Base-by-base conservation (phyloP, 495 filamentous ascomycete genomes). In the Penicillium coffeae region DNA sequence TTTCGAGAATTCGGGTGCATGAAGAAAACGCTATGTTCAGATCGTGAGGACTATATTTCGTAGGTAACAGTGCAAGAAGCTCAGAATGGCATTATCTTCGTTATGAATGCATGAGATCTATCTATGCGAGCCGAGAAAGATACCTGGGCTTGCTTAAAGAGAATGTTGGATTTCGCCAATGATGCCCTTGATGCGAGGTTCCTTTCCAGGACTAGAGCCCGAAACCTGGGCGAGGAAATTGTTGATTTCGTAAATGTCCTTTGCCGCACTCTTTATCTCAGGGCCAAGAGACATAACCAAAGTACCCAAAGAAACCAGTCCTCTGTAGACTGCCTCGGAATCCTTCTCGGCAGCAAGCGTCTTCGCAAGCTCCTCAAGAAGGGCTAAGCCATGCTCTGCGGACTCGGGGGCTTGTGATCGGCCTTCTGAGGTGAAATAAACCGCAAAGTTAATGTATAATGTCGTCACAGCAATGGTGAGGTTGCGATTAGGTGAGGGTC, bases 401-500 rank as follows among this genome's bases (percentile, higher is more conserved):
- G 77, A 76, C 45, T 74, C 71, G 9, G 70, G 62, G 1, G 62
- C 51, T 0, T 56, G 48, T 15, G 48, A 59, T 37, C 65, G 59
- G 27, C 56, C 64, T 6, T 69, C 60, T 0, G 65, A 64, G 3
- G 76, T 75, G 12, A 82, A 63, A 22, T 84, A 77, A 16, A 87
- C 85, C 3, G 87, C 80, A 68, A 86, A 90, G 69, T 99, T 97
- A 60, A 97, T 85, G 55, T 85, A 85, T 0, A 89, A 73, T 7
- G 94, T 94, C 9, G 87, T 82, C 16, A 90, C 64, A 0, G 93
- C 94, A 45, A 95, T 83, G 38, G 84, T 78, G 7, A 94, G 69
- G 57, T 94, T 96, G 32, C 84, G 82, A 54, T 94, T 93, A n/a
- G 73, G 73, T 1, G 80, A 74, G 3, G 48, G 46, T 42, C 55